Percentiles rank a stretch among this genome's conserved stretches.
These are phyloP conservation scores for Teunomyces cretensis DNA, from an alignment of 805 yeast genomes.

Conservation along the genomic window DNA sequence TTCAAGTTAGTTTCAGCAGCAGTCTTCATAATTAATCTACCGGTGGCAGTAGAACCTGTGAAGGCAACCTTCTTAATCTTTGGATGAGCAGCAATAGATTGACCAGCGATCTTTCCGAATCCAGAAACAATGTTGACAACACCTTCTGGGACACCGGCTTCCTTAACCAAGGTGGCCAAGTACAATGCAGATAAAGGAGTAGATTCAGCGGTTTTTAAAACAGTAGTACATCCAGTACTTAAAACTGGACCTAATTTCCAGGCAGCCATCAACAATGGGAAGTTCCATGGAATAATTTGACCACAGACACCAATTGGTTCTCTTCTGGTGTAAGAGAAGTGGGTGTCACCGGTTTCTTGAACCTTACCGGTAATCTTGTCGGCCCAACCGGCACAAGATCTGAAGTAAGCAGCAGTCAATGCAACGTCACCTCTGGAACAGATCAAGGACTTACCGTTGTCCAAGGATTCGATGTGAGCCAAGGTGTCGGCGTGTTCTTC, in stretches of 20 bases:
- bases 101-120: constrained; percentile 82
- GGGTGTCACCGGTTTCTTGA: constrained; percentile 70
- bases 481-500: constrained; percentile 70
- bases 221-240: constrained; percentile 87
- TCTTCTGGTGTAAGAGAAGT: constrained; percentile 76
- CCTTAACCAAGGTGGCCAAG: constrained; percentile 63
- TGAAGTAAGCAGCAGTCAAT: constrained; percentile 64
- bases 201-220: constrained; percentile 87
- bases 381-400: constrained; percentile 89
- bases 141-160: constrained; percentile 92
- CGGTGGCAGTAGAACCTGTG: constrained; percentile 93
- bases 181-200: constrained; percentile 88
- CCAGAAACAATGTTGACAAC: constrained; percentile 87
- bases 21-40: constrained; percentile 75
- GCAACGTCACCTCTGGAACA: constrained; percentile 76
- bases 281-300: constrained; percentile 96
- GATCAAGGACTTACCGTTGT: constrained; percentile 80
- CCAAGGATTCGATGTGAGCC: constrained; percentile 81
- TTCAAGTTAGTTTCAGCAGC: constrained; percentile 81
- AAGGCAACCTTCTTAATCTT: constrained; percentile 87
- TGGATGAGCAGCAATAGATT: constrained; percentile 73
- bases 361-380: constrained; percentile 80
- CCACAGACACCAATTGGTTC: constrained; percentile 96
- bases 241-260: constrained; percentile 95
- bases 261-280: constrained; percentile 89